A percentile compares a stretch with the other conserved stretches of the same genome.
Evolutionary conservation across 306 rosid genomes (phyloP).

Genomic region (Quercus mongolica): DNA sequence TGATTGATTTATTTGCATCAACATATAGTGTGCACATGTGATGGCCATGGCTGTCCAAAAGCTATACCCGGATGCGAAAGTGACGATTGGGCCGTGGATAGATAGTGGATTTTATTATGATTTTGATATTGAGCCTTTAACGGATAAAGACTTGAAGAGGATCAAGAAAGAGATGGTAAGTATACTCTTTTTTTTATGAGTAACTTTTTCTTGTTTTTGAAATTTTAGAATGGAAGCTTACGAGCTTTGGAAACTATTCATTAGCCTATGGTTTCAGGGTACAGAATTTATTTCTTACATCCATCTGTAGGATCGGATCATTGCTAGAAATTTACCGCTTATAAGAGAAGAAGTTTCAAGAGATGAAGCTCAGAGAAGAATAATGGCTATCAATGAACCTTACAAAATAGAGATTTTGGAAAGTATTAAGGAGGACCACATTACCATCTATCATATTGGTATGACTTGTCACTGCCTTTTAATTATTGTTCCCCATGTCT

Average conservation of each 20-base stretch:
- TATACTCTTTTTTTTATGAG: background rate
- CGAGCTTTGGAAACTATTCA: conserved; percentile 20
- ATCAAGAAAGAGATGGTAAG: conserved; percentile 95
- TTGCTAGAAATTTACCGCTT: conserved; percentile 79
- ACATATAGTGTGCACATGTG: conserved; percentile 90
- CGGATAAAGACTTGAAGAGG: conserved; percentile 84
- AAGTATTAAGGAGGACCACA: conserved; percentile 80
- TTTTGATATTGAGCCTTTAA: conserved; percentile 81
- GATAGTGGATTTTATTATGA: conserved; percentile 95
- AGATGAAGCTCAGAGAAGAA: conserved; percentile 84
- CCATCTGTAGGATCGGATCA: conserved; percentile 72
- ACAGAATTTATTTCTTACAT: conserved; percentile 21
- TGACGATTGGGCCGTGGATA: conserved; percentile 97
- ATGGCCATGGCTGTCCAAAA: conserved; percentile 99
- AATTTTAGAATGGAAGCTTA: conserved; percentile 1
- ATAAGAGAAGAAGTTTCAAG: conserved; percentile 91
- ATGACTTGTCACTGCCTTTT: conserved; percentile 33
- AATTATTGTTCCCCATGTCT: background rate
- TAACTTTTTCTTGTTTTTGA: conserved; percentile 9
- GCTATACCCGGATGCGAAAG: conserved; percentile 89
- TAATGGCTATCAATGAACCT: conserved; percentile 74
- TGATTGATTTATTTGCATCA: conserved; percentile 13
- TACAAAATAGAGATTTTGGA: conserved; percentile 95
- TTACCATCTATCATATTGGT: conserved; percentile 94
- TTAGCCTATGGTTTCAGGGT: conserved; percentile 16